These are phyloP conservation scores for Mycena amicta DNA, from an alignment of 768 basidiomycete species.

Conservation along the genomic window DNA sequence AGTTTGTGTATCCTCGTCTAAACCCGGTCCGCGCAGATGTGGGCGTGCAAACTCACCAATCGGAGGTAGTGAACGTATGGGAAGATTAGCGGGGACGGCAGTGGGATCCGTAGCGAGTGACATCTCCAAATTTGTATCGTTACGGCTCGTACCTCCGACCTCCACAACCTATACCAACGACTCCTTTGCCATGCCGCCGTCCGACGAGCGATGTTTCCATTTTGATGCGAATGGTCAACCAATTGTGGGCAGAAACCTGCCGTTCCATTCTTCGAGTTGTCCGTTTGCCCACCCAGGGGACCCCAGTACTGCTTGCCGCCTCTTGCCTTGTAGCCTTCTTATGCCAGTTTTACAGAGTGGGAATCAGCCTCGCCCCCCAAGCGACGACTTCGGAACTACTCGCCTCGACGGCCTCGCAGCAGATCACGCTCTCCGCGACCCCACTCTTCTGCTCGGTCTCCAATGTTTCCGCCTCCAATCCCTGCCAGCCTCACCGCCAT, in stretches of 20 bases:
- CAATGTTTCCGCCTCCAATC: background rate
- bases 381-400: background rate
- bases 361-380: background rate
- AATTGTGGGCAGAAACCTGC: slow-evolving; percentile 11
- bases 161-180: no score
- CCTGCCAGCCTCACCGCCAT: background rate
- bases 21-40: slow-evolving; percentile 77
- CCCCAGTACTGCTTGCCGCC: slow-evolving; percentile 10
- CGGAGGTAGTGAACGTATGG: slow-evolving; percentile 48
- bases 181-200: slow-evolving; percentile 12
- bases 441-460: background rate
- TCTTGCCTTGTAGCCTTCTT: background rate
- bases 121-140: no score
- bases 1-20: slow-evolving; percentile 86
- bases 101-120: background rate
- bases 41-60: slow-evolving; percentile 83
- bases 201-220: slow-evolving; percentile 17
- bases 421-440: background rate
- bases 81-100: slow-evolving; percentile 14
- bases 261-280: no score
- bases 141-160: no score
- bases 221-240: slow-evolving; percentile 24
- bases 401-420: background rate
- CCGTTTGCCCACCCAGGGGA: slow-evolving; percentile 34
- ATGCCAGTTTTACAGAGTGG: background rate